A percentile compares a stretch with the other conserved stretches of the same genome.
phyloP scores from a whole-genome alignment of 345 rosid genomes.

The Psidium friedrichsthalianum region DNA sequence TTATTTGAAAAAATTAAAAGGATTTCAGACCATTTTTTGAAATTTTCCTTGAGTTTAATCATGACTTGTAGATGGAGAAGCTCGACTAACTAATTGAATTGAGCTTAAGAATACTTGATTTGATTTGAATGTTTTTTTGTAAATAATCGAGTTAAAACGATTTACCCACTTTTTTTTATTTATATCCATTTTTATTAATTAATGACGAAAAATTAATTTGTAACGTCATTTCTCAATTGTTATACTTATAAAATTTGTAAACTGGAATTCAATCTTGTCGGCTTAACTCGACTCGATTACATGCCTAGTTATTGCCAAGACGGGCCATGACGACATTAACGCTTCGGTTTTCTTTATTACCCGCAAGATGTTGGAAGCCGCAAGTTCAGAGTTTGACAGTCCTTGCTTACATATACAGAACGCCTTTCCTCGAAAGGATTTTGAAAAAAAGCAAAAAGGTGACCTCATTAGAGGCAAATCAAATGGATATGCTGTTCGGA shows the following conservation, averaged over 20 bases:
- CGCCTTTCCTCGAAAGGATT: background rate
- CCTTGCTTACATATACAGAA: background rate
- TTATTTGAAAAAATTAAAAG: too few relatives aligned
- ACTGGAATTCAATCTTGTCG: background rate
- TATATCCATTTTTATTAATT: accelerated
- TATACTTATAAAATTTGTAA: background rate
- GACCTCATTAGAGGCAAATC: background rate
- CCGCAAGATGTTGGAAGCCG: background rate
- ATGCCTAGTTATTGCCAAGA: background rate
- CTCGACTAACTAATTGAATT: background rate
- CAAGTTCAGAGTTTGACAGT: background rate
- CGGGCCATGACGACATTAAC: background rate
- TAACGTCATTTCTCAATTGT: accelerated
- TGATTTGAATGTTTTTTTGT: background rate
- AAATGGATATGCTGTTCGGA: constrained; percentile 89
- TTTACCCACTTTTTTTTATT: background rate
- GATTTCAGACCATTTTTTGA: too few relatives aligned
- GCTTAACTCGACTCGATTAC: background rate
- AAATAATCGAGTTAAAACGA: background rate
- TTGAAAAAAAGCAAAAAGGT: background rate
- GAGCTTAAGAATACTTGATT: background rate
- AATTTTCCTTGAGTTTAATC: background rate
- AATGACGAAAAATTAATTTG: background rate
- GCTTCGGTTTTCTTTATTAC: background rate
- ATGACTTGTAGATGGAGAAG: background rate